Percentiles rank a stretch among this genome's conserved stretches.
Evolutionary conservation across 164 flowering plant species (phyloP).

Genomic region (Magnolia kwangsiensis): DNA sequence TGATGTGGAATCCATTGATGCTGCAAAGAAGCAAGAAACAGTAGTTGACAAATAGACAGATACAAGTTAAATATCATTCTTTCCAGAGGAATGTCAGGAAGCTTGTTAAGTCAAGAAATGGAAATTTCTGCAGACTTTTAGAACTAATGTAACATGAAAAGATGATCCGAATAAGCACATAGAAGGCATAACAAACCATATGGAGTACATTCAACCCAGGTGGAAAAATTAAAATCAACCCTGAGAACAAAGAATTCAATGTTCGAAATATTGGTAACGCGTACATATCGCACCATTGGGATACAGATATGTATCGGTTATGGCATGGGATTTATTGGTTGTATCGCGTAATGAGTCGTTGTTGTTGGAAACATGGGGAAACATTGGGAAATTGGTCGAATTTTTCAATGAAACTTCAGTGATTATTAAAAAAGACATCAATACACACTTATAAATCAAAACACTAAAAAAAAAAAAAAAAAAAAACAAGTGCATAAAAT

Average conservation of each 20-base stretch:
- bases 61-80: not conserved
- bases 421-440: too few species aligned
- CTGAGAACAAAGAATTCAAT: not conserved
- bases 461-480: too few species aligned
- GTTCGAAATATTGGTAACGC: too few species aligned
- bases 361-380: too few species aligned
- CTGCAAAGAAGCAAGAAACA: conserved; percentile 30
- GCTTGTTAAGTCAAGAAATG: not conserved
- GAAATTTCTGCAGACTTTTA: not conserved
- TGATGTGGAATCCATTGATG: conserved; percentile 60
- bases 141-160: not conserved
- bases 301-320: too few species aligned
- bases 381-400: too few species aligned
- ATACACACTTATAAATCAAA: too few species aligned
- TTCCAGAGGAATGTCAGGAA: not conserved
- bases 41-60: not conserved
- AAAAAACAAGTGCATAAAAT: too few species aligned
- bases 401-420: too few species aligned
- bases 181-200: not conserved
- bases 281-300: too few species aligned
- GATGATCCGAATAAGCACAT: not conserved
- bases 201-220: not conserved
- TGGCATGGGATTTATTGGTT: too few species aligned
- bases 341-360: too few species aligned
- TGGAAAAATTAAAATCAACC: not conserved